Percentiles rank a stretch among this genome's conserved stretches.
phyloP scores from a whole-genome alignment of 2,329 filamentous ascomycete genomes.

The Spiromastix sp. region DNA sequence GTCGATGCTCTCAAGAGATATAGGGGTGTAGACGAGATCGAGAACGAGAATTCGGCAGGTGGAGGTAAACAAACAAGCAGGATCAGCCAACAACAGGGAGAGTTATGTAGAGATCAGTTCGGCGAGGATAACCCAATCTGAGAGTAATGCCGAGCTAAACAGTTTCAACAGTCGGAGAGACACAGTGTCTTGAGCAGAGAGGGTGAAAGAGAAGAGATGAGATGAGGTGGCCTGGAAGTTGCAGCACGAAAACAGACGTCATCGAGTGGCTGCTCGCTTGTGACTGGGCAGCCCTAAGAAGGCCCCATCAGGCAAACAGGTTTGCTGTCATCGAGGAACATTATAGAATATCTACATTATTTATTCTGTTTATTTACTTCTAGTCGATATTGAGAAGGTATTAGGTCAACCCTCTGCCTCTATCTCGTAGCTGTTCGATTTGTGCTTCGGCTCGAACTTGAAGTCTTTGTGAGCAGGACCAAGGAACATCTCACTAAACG shows the following conservation, averaged over 20 bases:
- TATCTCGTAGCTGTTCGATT: conserved; percentile 80
- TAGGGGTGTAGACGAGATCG: neutral
- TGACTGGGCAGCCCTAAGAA: conserved; percentile 6
- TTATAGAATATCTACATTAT: too few relatives aligned
- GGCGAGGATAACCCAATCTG: too few relatives aligned
- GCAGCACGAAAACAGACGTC: conserved; percentile 6
- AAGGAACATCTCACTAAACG: conserved; percentile 83
- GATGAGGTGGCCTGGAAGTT: neutral
- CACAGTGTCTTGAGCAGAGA: neutral
- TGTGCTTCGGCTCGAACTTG: conserved; percentile 95
- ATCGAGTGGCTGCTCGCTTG: conserved; percentile 2
- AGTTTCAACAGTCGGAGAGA: too few relatives aligned
- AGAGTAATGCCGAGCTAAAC: too few relatives aligned
- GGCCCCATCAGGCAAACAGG: conserved; percentile 1
- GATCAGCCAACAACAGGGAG: too few relatives aligned
- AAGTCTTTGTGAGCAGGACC: conserved; percentile 84
- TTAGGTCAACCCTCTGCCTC: conserved; percentile 44
- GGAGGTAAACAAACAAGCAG: too few relatives aligned
- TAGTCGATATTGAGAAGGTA: too few relatives aligned
- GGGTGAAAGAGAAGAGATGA: too few relatives aligned
- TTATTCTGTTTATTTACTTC: too few relatives aligned
- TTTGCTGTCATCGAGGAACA: too few relatives aligned
- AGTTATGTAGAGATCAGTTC: too few relatives aligned
- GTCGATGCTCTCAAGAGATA: neutral
- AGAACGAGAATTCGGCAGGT: too few relatives aligned